Evolutionary conservation across 768 basidiomycete genomes (phyloP).

Genomic region (Mrakia frigida): DNA sequence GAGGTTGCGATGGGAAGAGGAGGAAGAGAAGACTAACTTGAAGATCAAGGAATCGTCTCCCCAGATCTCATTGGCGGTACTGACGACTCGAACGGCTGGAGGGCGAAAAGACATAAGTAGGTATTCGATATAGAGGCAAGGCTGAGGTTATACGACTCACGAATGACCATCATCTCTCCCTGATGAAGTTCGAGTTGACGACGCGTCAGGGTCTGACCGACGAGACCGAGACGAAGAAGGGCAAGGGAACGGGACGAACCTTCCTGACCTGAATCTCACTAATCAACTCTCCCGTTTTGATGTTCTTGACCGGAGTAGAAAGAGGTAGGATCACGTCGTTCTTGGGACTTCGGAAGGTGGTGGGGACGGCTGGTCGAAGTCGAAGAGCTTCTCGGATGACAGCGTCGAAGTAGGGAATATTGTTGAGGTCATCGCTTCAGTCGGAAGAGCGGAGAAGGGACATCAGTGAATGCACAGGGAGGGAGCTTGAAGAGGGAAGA

Average conservation of each 20-base stretch:
- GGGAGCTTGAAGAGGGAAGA: background rate
- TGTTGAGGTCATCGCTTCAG: background rate
- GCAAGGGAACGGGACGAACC: background rate
- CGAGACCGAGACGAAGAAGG: no score
- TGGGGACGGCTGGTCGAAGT: background rate
- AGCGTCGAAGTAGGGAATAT: slow-evolving; percentile 17
- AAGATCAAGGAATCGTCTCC: no score
- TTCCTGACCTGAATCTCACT: background rate
- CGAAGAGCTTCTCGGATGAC: slow-evolving; percentile 2
- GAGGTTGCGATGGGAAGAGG: no score
- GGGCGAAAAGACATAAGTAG: no score
- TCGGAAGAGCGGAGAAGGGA: background rate
- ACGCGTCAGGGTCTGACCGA: no score
- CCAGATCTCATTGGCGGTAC: no score
- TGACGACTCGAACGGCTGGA: no score
- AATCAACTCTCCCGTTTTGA: slow-evolving; percentile 1
- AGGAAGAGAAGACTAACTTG: no score
- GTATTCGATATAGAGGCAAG: no score
- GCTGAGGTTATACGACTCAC: no score
- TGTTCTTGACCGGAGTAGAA: slow-evolving; percentile 1
- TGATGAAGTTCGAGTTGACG: no score
- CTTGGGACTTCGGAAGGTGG: background rate
- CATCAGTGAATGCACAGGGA: background rate
- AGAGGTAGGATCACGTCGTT: slow-evolving; percentile 13
- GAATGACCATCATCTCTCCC: no score